Evolutionary conservation across 345 rosid genomes (phyloP).

Genomic region (Cardamine chenopodiifolia): DNA sequence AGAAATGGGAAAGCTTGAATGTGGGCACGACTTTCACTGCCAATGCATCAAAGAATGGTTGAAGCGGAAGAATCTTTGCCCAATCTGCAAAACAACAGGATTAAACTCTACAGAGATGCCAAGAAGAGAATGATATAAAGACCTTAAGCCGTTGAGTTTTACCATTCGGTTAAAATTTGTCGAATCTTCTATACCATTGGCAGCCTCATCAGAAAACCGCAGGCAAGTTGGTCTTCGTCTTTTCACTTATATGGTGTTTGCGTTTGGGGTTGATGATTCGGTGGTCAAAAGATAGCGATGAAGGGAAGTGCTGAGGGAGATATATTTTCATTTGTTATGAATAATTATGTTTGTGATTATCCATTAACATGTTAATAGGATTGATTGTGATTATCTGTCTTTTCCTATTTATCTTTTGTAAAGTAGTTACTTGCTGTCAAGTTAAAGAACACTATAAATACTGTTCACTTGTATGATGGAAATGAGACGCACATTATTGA

Average conservation of each 20-base stretch:
- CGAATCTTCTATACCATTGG: conserved; percentile 17
- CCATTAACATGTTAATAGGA: no score
- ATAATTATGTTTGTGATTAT: no score
- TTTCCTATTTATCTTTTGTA: no score
- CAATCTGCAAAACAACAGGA: conserved; percentile 81
- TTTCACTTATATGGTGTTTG: conserved; percentile 10
- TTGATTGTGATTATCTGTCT: no score
- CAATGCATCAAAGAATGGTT: conserved; percentile 80
- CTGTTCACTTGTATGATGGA: no score
- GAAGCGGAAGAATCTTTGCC: conserved; percentile 81
- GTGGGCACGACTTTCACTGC: conserved; percentile 77
- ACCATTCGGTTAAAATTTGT: conserved; percentile 26
- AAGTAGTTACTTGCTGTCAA: no score
- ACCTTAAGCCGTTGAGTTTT: conserved; percentile 9
- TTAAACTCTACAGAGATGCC: conserved; percentile 48
- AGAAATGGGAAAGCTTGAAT: conserved; percentile 69
- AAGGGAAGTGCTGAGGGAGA: conserved; percentile 26
- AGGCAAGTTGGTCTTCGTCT: conserved; percentile 1
- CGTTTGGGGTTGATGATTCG: conserved; percentile 22
- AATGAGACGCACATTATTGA: no score
- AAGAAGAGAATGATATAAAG: conserved; percentile 16
- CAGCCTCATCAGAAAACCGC: conserved; percentile 23
- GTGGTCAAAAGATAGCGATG: conserved; percentile 22
- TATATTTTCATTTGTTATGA: no score
- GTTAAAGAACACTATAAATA: no score